Conservation (phyloP, 106 monocot genomes). For the Ottelia alismoides region DNA sequence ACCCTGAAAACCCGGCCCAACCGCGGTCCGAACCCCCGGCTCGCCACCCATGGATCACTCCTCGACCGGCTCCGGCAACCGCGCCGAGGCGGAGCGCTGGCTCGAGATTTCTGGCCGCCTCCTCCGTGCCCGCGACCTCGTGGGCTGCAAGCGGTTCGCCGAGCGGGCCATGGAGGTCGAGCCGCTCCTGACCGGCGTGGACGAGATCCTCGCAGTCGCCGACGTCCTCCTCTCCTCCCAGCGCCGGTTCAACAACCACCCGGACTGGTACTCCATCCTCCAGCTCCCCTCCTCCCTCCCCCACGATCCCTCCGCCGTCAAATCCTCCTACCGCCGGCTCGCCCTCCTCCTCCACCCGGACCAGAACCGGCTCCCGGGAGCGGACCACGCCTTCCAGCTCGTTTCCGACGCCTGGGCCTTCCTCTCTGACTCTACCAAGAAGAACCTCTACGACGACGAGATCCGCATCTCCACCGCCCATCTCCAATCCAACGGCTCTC, state of each 20-base stretch:
- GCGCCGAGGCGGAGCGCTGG: constrained; percentile 24
- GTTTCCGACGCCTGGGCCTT: constrained; percentile 31
- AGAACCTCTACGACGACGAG: constrained; percentile 32
- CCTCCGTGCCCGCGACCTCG: constrained; percentile 30
- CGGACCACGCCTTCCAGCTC: constrained; percentile 20
- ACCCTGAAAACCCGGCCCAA: no score
- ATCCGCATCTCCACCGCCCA: constrained; percentile 11
- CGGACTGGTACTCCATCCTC: constrained; percentile 53
- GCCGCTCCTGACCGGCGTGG: constrained; percentile 36
- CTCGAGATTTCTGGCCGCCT: constrained; percentile 28
- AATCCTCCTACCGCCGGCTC: constrained; percentile 31
- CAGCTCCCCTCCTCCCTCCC: constrained; percentile 16
- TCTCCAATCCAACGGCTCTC: background rate
- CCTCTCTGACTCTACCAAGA: constrained; percentile 38
- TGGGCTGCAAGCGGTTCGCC: constrained; percentile 40
- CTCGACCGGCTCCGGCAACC: no score
- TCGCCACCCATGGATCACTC: no score
- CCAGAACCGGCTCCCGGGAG: constrained; percentile 6
- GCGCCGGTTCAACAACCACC: constrained; percentile 16
- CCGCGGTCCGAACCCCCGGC: no score
- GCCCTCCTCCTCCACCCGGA: constrained; percentile 32
- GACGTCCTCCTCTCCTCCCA: constrained; percentile 30
- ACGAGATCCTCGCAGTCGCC: constrained; percentile 40
- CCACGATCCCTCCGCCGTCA: constrained; percentile 3
- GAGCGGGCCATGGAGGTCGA: constrained; percentile 34